Evolutionary conservation across 495 filamentous ascomycete genomes (phyloP), one percentile per base, ranked within the genome.

Genomic region (Xylaria intraflava): DNA sequence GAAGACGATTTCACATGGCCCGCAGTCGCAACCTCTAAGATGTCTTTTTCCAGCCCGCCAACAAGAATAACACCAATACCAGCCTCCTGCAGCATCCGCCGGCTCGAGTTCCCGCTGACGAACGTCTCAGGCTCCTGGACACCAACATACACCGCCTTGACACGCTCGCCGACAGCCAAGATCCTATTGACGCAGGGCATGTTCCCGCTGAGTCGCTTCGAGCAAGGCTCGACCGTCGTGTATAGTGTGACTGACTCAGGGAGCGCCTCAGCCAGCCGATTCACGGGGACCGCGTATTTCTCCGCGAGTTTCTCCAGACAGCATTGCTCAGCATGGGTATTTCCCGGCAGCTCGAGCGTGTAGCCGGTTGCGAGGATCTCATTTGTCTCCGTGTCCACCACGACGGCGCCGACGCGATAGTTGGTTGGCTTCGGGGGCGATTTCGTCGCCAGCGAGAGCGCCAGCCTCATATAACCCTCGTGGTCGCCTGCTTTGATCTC

Each of bases 301-400:
- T 67, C 61, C n/a, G 83, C 78, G 23, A 85, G 78, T 67, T 98
- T 97, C 35, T 81, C 68, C 46, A 98, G 80, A 64, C 87, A 91
- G 73, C 83, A 89, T 73, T 98, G 90, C 61, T 98, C 93, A 5
- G 93, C 93, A 58, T 98, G 93, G 0, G 90, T 96, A 76, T 98
- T 98, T 12, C 91, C 93, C 0, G 82, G 77, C 10, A 93, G 82
- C 65, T 97, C 92, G 57, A 95, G 79, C 7, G 91, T 95, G 74
- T 91, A 96, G 46, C 92, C 90, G 1, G 88, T 91, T 2, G 87
- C 80, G 36, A 96, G 78, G 58, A 95, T 76, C 10, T 77, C 71
- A 59, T 86, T 79, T 26, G 73, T 65, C 17, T 65, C 62, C 23
- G 78, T 59, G 44, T 83, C 77, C 24, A 95, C 74, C 26, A 97